Evolutionary conservation across 2,329 filamentous ascomycete species (phyloP), one percentile per base, ranked within the genome.

Genomic region (Fusarium foetens): DNA sequence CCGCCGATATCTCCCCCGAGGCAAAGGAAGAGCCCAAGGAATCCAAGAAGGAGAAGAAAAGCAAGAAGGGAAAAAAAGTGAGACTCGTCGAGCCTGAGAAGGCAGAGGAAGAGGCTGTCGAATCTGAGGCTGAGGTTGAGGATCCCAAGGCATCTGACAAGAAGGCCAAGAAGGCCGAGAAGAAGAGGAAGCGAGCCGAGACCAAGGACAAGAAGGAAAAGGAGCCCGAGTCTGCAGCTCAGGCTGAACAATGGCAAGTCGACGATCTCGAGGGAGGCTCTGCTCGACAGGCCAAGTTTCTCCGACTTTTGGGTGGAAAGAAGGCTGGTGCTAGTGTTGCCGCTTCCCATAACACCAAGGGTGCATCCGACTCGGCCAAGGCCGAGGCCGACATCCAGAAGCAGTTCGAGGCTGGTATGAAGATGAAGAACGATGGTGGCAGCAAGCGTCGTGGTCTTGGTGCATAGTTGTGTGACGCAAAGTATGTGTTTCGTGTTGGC

Each of bases 371-470:
- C 69, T 82, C 78, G 41, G 81, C 75, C 63, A 81, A 83, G 71
- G 83, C 86, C 35, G 84, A 88, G 70, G 82, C 83, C 33, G 87
- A 89, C 48, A 84, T 90, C 27, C 86, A 89, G 78, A 83, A 83
- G 66, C 88, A 90, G 74, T 90, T 87, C 67, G 84, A 89, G 67
- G 80, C 81, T 14, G 88, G 88, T 33, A 88, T 90, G 79, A 84
- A 83, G 74, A 85, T 86, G 81, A 90, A 90, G 81, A 82, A 85
- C 35, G 87, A 88, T 48, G 81, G 80, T 25, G 83, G 84, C 31
- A 83, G 83, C 39, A 84, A 86, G 76, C 84, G 83, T 65, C 85
- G 82, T 51, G 88, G 88, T 5, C 82, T 90, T 16, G 88, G 88
- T 25, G 87, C 86, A 33, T 87, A 80, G 79, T 46, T 63, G 61